Evolutionary conservation across 2,329 filamentous ascomycete genomes (phyloP).

Genomic region (Cladophialophora chaetospira): DNA sequence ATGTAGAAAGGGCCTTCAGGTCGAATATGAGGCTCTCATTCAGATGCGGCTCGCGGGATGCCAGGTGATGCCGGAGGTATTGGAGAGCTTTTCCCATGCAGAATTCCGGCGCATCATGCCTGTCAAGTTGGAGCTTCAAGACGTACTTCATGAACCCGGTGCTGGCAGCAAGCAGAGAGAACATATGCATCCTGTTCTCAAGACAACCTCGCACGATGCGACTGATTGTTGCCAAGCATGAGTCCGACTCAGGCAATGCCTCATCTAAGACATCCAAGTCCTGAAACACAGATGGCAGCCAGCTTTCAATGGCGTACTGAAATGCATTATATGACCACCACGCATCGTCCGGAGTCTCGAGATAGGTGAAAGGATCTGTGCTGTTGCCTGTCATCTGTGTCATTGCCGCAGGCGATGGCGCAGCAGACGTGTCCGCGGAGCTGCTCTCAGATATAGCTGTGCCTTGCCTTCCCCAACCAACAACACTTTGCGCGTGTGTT

Average conservation of each 20-base stretch:
- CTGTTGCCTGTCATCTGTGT: conserved; percentile 5
- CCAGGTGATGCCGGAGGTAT: conserved; percentile 20
- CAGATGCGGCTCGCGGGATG: not conserved
- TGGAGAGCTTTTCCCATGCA: conserved; percentile 25
- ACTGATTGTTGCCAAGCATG: conserved; percentile 17
- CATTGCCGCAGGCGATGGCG: conserved; percentile 20
- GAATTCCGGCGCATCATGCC: conserved; percentile 22
- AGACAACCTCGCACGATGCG: conserved; percentile 22
- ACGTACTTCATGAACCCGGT: conserved; percentile 19
- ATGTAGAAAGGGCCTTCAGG: conserved; percentile 20
- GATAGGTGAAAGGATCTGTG: conserved; percentile 17
- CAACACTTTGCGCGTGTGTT: conserved; percentile 23
- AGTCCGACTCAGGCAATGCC: not conserved
- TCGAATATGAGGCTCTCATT: conserved; percentile 25
- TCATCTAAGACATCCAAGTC: conserved; percentile 18
- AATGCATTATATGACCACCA: conserved; percentile 22
- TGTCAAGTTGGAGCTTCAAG: conserved; percentile 12
- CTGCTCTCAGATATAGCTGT: conserved; percentile 22
- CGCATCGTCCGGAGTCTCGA: conserved; percentile 20
- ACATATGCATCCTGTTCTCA: conserved; percentile 26
- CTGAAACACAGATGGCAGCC: conserved; percentile 20
- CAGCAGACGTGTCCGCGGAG: conserved; percentile 22
- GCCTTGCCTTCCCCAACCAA: conserved; percentile 20
- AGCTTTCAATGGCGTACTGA: conserved; percentile 14
- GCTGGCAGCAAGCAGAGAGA: conserved; percentile 25